Evolutionary conservation across 441 rosid genomes (phyloP), one percentile per base, ranked within the genome.

Genomic region (Gossypium gossypioides): DNA sequence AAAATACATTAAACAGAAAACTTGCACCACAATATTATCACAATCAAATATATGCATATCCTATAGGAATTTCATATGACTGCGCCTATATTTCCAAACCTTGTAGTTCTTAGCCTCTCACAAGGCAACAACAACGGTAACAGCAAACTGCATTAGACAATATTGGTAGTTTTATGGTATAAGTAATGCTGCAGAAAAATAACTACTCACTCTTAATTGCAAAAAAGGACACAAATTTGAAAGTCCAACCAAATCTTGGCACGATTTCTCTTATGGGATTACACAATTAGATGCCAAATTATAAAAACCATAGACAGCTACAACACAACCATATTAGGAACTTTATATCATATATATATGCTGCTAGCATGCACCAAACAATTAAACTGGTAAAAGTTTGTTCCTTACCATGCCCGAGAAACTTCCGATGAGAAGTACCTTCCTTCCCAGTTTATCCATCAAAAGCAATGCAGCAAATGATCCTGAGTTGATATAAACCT

Each of bases 371-470:
- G 55, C 54, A 13, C 69, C 27, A 16, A 63, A 19, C 54, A 64
- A 16, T 12, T 12, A 66, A 48, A 67, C 42, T 22, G 16, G 71
- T 19, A 6, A 50, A 25, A 46, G 3, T 50, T 59, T 73, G 37
- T 52, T 58, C 55, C 84, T 79, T 80, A 87, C 91, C 89, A 87
- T 84, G 68, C 89, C 94, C 6, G 80, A 78, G 82, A 89, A 89
- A 75, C 94, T 89, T 76, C 88, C 88, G 22, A 89, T 77, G 65
- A 89, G 90, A 62, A 89, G 86, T 74, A 84, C 83, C 79, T 80
- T 87, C 75, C 89, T 85, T 70, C 94, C 94, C 24, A 87, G 84
- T 77, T 85, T 89, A 76, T 89, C 94, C 91, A 89, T 85, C 82
- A 89, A 81, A 76, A 84, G 57, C 82, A 81, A 84, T 4, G 94